phyloP scores from a whole-genome alignment of 2,329 filamentous ascomycete genomes.

The Fusarium nygamai region DNA sequence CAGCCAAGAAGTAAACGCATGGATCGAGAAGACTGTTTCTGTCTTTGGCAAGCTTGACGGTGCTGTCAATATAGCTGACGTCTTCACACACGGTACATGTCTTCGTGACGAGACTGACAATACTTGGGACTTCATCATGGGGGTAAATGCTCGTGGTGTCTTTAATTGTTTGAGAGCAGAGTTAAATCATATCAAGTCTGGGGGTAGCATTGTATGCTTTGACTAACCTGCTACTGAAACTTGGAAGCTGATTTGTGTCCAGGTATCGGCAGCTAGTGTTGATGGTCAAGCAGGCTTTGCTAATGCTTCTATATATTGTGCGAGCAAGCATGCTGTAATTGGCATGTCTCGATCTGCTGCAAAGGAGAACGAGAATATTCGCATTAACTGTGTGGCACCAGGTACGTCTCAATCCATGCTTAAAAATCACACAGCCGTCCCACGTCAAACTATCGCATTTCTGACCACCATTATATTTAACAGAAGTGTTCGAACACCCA shows the following conservation, averaged over 20 bases:
- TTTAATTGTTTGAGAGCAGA: not conserved
- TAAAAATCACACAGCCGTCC: not conserved
- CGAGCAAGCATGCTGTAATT: not conserved
- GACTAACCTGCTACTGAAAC: rapidly evolving
- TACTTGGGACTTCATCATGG: not conserved
- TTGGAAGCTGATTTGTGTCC: not conserved
- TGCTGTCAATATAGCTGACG: not conserved
- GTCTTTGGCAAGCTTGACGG: not conserved
- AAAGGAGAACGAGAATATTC: not conserved
- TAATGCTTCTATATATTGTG: not conserved
- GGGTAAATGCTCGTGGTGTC: not conserved
- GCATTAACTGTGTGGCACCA: not conserved
- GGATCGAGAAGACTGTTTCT: not conserved
- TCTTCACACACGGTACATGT: not conserved
- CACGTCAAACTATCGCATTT: no score
- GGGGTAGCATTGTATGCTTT: not conserved
- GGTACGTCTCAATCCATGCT: not conserved
- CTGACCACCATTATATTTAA: not conserved
- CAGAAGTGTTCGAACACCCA: not conserved
- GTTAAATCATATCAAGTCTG: not conserved
- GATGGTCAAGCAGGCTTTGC: not conserved
- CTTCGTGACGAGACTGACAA: not conserved
- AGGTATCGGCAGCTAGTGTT: not conserved
- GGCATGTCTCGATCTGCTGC: not conserved
- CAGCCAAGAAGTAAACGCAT: not conserved